Evolutionary conservation across 1,284 basidiomycete species (phyloP), one percentile per base, ranked within the genome.

Genomic region (Dichomitus squalens): DNA sequence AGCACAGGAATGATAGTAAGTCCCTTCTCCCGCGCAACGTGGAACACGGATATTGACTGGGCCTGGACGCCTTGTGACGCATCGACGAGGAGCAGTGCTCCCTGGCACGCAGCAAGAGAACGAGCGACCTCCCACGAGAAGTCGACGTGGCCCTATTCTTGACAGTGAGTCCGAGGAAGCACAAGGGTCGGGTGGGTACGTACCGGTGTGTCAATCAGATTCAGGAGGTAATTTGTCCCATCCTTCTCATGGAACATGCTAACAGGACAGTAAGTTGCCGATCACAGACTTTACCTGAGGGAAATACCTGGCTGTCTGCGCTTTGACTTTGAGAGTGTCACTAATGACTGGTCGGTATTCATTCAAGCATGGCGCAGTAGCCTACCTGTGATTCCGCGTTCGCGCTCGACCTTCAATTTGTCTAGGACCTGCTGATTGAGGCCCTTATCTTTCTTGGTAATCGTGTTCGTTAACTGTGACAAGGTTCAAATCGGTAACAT

Each of bases 1-100:
- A 98, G 79, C 18, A 98, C 91, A 2, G 96, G 95, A 39, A 99
- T 90, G 53, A 99, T 91, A 35, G 82, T 88, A 20, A 98, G 76
- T 1, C 91, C 87, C 48, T 88, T 83, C 69, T 95, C 92, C 66
- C 83, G 81, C 1, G 96, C 96, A 52, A 92, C 85, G 65, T 96
- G 92, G 67, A 92, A 96, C 5, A 99, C 97, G 0, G 94, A 96
- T 55, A 99, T 88, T 5, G 96, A 95, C 74, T 99, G 97, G 0
- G 97, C 96, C 75, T 99, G 97, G 5, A 99, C 89, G 12, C 96
- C 96, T 79, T 98, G 96, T 43, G 94, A 95, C 12, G 96, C 94
- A 70, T 99, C 96, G 0, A 99, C 95, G 2, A 91, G 81, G 12
- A 99, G 78, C 47, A 99, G 73, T 3, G 95, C 96, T 18, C 95